Evolutionary conservation across 2,329 filamentous ascomycete genomes (phyloP).

Genomic region (Sporothrix dimorphospora): DNA sequence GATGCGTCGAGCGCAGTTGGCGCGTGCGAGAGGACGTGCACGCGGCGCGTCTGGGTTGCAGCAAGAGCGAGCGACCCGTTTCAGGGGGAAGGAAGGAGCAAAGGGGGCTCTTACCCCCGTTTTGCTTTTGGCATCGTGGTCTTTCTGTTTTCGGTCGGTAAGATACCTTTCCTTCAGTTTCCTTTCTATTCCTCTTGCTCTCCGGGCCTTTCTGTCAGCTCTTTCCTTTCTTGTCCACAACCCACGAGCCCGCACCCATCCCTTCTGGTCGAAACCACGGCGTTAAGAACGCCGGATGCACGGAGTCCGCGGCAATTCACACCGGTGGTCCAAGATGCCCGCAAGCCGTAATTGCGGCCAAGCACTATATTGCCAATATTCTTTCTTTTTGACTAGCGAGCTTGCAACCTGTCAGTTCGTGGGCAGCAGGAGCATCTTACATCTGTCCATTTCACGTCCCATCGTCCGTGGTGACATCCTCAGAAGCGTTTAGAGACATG

Average conservation of each 20-base stretch:
- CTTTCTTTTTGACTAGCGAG: slow-evolving; percentile 12
- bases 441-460: not conserved
- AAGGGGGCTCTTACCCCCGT: slow-evolving; percentile 11
- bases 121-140: slow-evolving; percentile 11
- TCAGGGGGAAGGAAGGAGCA: slow-evolving; percentile 18
- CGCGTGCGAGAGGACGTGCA: slow-evolving; percentile 27
- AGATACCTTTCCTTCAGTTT: not conserved
- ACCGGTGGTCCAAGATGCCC: slow-evolving; percentile 7
- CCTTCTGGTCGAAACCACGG: not conserved
- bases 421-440: not conserved
- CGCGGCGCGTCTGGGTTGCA: slow-evolving; percentile 22
- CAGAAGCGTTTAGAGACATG: not conserved
- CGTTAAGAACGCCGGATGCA: slow-evolving; percentile 7
- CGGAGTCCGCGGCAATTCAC: not conserved
- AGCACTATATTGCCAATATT: slow-evolving; percentile 27
- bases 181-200: too few species aligned
- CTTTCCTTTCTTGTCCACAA: slow-evolving; percentile 8
- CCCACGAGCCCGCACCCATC: not conserved
- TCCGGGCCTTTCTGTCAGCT: not conserved
- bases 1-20: slow-evolving; percentile 19
- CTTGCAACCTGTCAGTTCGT: not conserved
- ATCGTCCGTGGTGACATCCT: not conserved
- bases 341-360: slow-evolving; percentile 25
- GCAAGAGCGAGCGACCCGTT: slow-evolving; percentile 20
- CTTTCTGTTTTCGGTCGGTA: slow-evolving; percentile 8